These are phyloP conservation scores for Mollisiaceae sp. DNA, from an alignment of 2,329 filamentous ascomycete genomes.

Conservation along the genomic window DNA sequence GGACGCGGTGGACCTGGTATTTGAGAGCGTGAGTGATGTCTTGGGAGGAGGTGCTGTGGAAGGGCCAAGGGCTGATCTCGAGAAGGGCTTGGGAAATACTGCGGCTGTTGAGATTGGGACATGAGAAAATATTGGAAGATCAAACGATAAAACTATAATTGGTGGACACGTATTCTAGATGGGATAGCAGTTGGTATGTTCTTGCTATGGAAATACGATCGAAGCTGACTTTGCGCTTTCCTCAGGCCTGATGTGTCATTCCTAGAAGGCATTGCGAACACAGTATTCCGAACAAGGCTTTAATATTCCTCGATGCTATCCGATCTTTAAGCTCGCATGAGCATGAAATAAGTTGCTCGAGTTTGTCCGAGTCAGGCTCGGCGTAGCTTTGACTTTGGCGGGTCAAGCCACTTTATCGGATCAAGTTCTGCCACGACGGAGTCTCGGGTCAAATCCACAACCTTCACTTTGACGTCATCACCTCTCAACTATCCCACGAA, in stretches of 20 bases:
- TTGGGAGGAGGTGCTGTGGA: neutral
- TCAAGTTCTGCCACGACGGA: neutral
- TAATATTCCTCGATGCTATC: neutral
- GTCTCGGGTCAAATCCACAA: neutral
- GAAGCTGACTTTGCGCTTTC: neutral
- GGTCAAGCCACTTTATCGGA: neutral
- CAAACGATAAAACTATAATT: neutral
- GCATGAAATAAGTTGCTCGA: neutral
- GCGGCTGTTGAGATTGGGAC: neutral
- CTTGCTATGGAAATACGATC: neutral
- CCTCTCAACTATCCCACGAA: neutral
- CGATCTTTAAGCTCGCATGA: neutral
- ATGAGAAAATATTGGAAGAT: neutral
- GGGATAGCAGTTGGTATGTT: neutral
- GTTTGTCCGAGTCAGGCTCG: neutral
- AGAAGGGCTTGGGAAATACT: constrained; percentile 18
- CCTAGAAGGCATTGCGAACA: neutral
- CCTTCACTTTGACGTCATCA: neutral
- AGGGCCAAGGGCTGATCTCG: constrained; percentile 17
- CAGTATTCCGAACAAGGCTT: neutral
- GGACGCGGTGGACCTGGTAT: constrained; percentile 7
- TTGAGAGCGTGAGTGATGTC: constrained; percentile 19
- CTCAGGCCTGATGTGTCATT: neutral
- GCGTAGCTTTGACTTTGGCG: neutral
- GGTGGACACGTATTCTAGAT: neutral